Percentiles rank a stretch among this genome's conserved stretches.
phyloP scores from a whole-genome alignment of 805 yeast species.

The Kuraishia capsulata region DNA sequence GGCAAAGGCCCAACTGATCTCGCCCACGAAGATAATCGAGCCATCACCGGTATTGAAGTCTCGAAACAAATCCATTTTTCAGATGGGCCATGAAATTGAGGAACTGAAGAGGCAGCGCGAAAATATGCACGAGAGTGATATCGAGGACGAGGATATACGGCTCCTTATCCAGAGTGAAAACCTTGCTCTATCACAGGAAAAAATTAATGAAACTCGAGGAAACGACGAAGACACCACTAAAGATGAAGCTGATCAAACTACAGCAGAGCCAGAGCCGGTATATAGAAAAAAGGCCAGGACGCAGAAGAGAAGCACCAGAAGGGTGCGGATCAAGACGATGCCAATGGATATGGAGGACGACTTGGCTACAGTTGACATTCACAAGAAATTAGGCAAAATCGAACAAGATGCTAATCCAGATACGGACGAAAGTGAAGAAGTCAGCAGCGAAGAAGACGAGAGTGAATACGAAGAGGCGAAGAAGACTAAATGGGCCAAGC shows the following conservation, averaged over 20 bases:
- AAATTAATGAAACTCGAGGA: background rate
- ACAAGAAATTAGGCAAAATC: constrained; percentile 31
- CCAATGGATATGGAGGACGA: constrained; percentile 20
- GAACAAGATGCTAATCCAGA: constrained; percentile 10
- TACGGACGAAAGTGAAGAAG: constrained; percentile 11
- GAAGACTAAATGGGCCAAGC: background rate
- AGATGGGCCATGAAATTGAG: constrained; percentile 36
- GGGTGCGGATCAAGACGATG: constrained; percentile 38
- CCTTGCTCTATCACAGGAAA: constrained; percentile 6
- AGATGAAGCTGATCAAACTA: background rate
- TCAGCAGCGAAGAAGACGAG: constrained; percentile 13
- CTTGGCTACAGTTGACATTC: constrained; percentile 30
- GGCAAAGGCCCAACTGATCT: background rate
- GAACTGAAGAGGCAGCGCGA: constrained; percentile 22
- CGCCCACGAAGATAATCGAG: constrained; percentile 10
- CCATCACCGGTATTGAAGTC: constrained; percentile 20
- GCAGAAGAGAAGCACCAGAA: constrained; percentile 42
- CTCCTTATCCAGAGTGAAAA: constrained; percentile 8
- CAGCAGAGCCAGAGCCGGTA: background rate
- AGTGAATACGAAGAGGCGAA: constrained; percentile 10
- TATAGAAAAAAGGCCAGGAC: constrained; percentile 29
- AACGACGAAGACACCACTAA: background rate
- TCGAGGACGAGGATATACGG: constrained; percentile 11
- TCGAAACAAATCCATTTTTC: constrained; percentile 27
- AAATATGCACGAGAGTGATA: constrained; percentile 7